Conservation (phyloP, 2,329 filamentous ascomycete species). For the Alternaria burnsii region DNA sequence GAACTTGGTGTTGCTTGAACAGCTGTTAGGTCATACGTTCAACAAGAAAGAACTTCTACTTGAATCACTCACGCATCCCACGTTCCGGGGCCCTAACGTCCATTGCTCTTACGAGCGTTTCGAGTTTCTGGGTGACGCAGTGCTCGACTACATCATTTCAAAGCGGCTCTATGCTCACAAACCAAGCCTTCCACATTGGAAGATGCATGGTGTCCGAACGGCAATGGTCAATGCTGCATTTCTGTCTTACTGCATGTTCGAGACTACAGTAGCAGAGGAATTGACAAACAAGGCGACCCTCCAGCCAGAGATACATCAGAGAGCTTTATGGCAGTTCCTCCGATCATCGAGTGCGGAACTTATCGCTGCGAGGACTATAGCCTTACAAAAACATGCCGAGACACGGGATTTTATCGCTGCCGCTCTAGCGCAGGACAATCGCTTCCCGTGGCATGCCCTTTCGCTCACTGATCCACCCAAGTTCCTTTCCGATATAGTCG, state of each 20-base stretch:
- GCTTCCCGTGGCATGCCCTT: slow-evolving; percentile 82
- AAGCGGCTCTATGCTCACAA: slow-evolving; percentile 65
- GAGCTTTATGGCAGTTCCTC: slow-evolving; percentile 74
- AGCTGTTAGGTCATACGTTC: slow-evolving; percentile 76
- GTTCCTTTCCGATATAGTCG: slow-evolving; percentile 65
- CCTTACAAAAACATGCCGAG: slow-evolving; percentile 57
- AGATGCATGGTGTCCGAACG: slow-evolving; percentile 80
- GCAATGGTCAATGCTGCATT: slow-evolving; percentile 83
- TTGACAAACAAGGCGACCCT: slow-evolving; percentile 43
- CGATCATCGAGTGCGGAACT: slow-evolving; percentile 64
- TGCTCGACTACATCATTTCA: slow-evolving; percentile 82
- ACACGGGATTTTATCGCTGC: slow-evolving; percentile 61
- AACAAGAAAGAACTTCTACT: slow-evolving; percentile 70
- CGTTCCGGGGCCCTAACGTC: slow-evolving; percentile 56
- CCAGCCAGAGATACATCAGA: slow-evolving; percentile 33
- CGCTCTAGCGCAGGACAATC: slow-evolving; percentile 59
- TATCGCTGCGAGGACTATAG: slow-evolving; percentile 56
- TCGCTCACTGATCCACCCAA: slow-evolving; percentile 59
- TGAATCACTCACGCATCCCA: slow-evolving; percentile 84
- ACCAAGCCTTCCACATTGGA: slow-evolving; percentile 58
- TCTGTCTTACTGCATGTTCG: slow-evolving; percentile 78
- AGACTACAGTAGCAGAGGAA: slow-evolving; percentile 55
- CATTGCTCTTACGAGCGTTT: slow-evolving; percentile 73
- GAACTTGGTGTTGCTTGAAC: slow-evolving; percentile 61
- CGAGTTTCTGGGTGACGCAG: slow-evolving; percentile 86